Evolutionary conservation across 176 grass and related monocot genomes (phyloP).

Genomic region (Rhipidocladum racemiflorum): DNA sequence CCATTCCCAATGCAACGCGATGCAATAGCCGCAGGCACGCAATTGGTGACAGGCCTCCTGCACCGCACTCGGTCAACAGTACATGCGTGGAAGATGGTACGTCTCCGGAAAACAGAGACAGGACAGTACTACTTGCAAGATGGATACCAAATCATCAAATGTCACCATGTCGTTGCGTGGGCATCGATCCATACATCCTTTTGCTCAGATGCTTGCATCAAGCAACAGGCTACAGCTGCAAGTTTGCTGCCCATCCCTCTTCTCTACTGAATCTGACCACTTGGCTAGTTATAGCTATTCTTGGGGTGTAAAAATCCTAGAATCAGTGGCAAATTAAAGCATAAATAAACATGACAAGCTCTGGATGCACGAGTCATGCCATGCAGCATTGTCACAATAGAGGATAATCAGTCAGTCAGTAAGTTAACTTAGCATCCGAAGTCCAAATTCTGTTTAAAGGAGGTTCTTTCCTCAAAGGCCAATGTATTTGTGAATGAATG

Average conservation of each 20-base stretch:
- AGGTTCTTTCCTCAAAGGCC: not conserved
- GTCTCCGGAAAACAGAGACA: not conserved
- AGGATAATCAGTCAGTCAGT: not conserved
- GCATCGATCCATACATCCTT: not conserved
- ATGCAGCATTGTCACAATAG: not conserved
- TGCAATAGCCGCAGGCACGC: not conserved
- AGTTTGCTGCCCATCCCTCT: not conserved
- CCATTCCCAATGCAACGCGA: conserved; percentile 4
- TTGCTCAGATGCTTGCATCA: too few relatives aligned
- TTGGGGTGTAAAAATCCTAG: not conserved
- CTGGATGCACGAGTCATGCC: not conserved
- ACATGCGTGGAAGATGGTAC: not conserved
- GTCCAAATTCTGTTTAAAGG: not conserved
- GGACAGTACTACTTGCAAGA: not conserved
- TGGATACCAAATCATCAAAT: not conserved
- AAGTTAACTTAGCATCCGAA: not conserved
- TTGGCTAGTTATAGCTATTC: not conserved
- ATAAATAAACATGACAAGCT: not conserved
- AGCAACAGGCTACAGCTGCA: not conserved
- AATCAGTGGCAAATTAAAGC: not conserved
- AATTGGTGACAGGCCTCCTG: not conserved
- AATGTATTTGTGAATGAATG: not conserved
- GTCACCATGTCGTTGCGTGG: not conserved
- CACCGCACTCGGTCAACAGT: not conserved
- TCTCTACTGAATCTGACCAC: not conserved